Evolutionary conservation across 2,329 filamentous ascomycete species (phyloP).

Genomic region (Huntiella moniliformis): DNA sequence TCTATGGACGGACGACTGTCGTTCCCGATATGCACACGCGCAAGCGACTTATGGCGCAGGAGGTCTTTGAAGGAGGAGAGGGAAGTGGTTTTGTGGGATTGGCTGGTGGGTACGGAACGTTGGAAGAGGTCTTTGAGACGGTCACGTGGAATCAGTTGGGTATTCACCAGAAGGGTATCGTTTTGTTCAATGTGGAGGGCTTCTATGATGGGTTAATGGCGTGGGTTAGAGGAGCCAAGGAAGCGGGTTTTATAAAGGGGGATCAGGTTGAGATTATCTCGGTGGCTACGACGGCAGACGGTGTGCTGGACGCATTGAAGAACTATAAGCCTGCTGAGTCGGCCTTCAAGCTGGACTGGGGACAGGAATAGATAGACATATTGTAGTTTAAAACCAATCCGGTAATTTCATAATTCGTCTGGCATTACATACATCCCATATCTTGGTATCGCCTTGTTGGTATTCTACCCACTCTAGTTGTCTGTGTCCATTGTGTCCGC

Average conservation of each 20-base stretch:
- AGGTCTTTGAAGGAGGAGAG: slow-evolving; percentile 62
- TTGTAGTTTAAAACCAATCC: background rate
- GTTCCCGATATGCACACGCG: slow-evolving; percentile 93
- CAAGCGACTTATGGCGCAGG: slow-evolving; percentile 81
- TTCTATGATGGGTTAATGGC: slow-evolving; percentile 78
- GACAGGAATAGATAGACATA: slow-evolving; percentile 32
- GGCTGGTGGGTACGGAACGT: slow-evolving; percentile 76
- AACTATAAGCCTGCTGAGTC: slow-evolving; percentile 60
- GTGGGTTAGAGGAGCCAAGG: slow-evolving; percentile 63
- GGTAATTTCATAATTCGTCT: background rate
- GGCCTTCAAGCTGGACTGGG: slow-evolving; percentile 70
- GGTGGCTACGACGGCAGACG: slow-evolving; percentile 52
- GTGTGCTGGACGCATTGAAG: slow-evolving; percentile 50
- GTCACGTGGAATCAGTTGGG: slow-evolving; percentile 93
- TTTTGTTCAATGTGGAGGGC: slow-evolving; percentile 70
- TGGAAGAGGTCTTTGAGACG: slow-evolving; percentile 88
- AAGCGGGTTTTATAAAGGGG: slow-evolving; percentile 55
- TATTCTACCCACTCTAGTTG: slow-evolving; percentile 15
- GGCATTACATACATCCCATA: background rate
- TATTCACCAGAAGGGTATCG: slow-evolving; percentile 65
- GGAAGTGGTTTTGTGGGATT: slow-evolving; percentile 82
- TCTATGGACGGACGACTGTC: slow-evolving; percentile 71
- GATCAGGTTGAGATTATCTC: slow-evolving; percentile 60
- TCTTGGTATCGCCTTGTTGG: slow-evolving; percentile 9
- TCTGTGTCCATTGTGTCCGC: slow-evolving; percentile 16